A percentile compares a stretch with the other conserved stretches of the same genome.
Conservation (phyloP, 257 asterid species). For the Nicotiana sylvestris region DNA sequence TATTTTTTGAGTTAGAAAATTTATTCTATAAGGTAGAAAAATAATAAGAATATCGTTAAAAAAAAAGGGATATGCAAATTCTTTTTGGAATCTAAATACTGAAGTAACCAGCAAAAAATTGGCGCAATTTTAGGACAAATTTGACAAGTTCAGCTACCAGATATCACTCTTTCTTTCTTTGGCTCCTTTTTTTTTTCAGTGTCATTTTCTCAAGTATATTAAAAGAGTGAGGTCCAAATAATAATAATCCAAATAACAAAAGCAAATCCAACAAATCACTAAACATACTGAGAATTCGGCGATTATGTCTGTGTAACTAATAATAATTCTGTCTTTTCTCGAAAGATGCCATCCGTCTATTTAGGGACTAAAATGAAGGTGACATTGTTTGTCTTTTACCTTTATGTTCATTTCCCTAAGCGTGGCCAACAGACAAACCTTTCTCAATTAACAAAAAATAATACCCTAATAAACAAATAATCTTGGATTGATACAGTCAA, state of each 20-base stretch:
- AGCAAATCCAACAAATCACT: slow-evolving; percentile 5
- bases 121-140: slow-evolving; percentile 4
- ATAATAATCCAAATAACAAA: no score
- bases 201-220: background rate
- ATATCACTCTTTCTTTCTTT: background rate
- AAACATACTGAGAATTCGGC: slow-evolving; percentile 3
- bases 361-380: background rate
- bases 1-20: background rate
- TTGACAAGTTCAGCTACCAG: background rate
- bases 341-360: background rate
- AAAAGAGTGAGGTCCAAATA: background rate
- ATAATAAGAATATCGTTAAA: background rate
- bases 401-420: background rate
- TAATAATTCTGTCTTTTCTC: background rate
- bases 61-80: background rate
- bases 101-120: background rate
- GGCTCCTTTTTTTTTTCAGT: background rate
- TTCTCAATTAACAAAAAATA: background rate
- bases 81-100: background rate
- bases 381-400: background rate
- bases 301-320: slow-evolving; percentile 5
- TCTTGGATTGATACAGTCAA: background rate
- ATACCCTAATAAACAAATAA: background rate
- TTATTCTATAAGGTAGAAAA: background rate
- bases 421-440: slow-evolving; percentile 9